Base-by-base conservation (phyloP, 176 grass and related monocot genomes). In the Zoysia pacifica region DNA sequence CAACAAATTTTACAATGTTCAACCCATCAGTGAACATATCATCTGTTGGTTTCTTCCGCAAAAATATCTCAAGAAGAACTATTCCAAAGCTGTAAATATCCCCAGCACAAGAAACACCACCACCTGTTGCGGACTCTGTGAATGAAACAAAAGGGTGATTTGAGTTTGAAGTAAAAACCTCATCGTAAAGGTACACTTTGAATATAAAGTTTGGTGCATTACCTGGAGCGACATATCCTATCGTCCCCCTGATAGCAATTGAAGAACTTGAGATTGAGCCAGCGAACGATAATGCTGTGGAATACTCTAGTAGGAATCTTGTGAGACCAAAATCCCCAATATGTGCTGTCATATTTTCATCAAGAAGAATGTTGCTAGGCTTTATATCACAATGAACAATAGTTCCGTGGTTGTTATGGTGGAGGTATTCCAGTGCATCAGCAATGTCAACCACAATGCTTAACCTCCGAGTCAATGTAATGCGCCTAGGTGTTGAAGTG, bases 51-150 rank as follows among this genome's bases (percentile, higher is more conserved):
- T 69, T 82, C 69, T 48, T 82, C 20, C 69, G 18, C 61, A 73
- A 65, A 47, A 82, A 65, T 82, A 73, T 53, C 35, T 82, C 80
- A 44, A 82, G 38, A 39, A 82, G 48, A 64, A 73, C 47, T 20
- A 82, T 73, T 53, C 69, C 80, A 65, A 82, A 82, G 38, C 80
- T 82, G 7, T 82, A 82, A 49, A 73, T 69, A 54, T 82, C 80
- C 1, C 69, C 48, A 65, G 69, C 58, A 7, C 18, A 53, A 6
- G 80, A 44, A 82, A 74, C 48, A 65, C 44, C 46, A 54, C 36
- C 58, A 43, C 80, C 59, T 65, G 69, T 36, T 65, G 80, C 69
- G 6, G 38, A 74, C 49, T 82, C 80, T 78, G 16, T 56, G 6
- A 15, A 56, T n/a, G 4, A 58, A 15, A 58, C 19, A 7, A 1